phyloP scores from a whole-genome alignment of 2,329 filamentous ascomycete genomes.

The Juglanconis oblonga region DNA sequence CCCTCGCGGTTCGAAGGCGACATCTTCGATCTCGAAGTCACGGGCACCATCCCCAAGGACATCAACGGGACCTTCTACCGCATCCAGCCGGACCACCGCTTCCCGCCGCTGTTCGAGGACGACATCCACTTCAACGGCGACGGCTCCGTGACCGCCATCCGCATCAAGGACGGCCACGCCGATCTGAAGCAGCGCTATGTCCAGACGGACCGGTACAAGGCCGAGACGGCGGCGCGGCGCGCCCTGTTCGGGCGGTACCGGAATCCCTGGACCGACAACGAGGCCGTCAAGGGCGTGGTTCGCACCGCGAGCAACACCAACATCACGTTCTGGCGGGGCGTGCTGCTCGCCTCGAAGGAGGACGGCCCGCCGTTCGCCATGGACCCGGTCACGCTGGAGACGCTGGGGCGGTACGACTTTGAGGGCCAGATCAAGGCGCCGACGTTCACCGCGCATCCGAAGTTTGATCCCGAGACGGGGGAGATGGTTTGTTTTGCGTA shows the following conservation, averaged over 20 bases:
- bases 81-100: slow-evolving; percentile 51
- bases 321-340: slow-evolving; percentile 54
- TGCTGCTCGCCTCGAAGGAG: slow-evolving; percentile 55
- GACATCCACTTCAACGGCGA: slow-evolving; percentile 40
- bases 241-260: slow-evolving; percentile 53
- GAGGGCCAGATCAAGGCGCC: slow-evolving; percentile 45
- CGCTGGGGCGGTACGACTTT: slow-evolving; percentile 48
- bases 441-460: slow-evolving; percentile 52
- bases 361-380: slow-evolving; percentile 49
- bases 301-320: slow-evolving; percentile 59
- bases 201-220: slow-evolving; percentile 33
- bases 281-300: slow-evolving; percentile 52
- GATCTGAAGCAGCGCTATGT: slow-evolving; percentile 43
- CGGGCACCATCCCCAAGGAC: slow-evolving; percentile 39
- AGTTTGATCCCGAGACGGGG: slow-evolving; percentile 48
- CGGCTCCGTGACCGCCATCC: slow-evolving; percentile 38
- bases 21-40: slow-evolving; percentile 38
- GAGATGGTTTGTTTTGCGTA: slow-evolving; percentile 53
- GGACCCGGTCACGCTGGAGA: slow-evolving; percentile 48
- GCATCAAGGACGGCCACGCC: slow-evolving; percentile 36
- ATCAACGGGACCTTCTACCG: slow-evolving; percentile 48
- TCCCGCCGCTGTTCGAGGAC: slow-evolving; percentile 52
- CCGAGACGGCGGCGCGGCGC: slow-evolving; percentile 28
- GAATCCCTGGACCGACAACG: slow-evolving; percentile 55
- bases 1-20: slow-evolving; percentile 33